Evolutionary conservation across 148 eudicot genomes (phyloP), one percentile per base, ranked within the genome.

Genomic region (Silene uniflora): DNA sequence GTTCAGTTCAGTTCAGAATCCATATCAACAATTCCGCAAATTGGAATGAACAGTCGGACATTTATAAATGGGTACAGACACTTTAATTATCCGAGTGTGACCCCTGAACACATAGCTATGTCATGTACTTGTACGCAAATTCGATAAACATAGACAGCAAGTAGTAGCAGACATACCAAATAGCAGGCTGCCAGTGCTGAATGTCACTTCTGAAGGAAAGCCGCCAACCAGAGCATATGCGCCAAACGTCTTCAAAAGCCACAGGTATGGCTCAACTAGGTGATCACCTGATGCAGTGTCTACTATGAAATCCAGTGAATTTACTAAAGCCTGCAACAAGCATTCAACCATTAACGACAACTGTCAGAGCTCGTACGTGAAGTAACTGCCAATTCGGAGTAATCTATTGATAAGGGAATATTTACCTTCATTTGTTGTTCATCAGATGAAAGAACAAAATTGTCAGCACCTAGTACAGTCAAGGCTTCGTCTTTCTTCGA

Each of bases 251-350:
- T 93, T 93, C 79, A 93, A 73, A 62, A 89, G 81, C 21, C 84
- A 75, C 78, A 90, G 5, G 83, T 87, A 90, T 21, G 83, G 88
- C 76, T 93, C 96, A 73, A 93, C 84, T 11, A 85, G 83, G 74
- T 86, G 85, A 79, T 89, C 91, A 39, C 91, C 98, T 1, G 98
- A 89, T 39, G 97, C 92, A 1, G 97, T 81, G 82, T 93, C 88
- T 27, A 93, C 82, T 66, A 93, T 86, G 74, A 91, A 93, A 80
- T 93, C 95, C 13, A 91, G 70, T 55, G 98, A 87, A 32, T 85
- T 84, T 10, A 47, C 71, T 64, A 84, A 54, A 7, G 80, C 88
- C 97, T 92, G 82, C 62, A 80, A 72, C 65, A 66, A 79, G 2
- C 23, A 19, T 39, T 19, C 7, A 23, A 32, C 61, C 61, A 76